A percentile compares a stretch with the other conserved stretches of the same genome.
These are phyloP conservation scores for Cadophora luteo-olivacea DNA, from an alignment of 2,329 filamentous ascomycete genomes.

Conservation along the genomic window DNA sequence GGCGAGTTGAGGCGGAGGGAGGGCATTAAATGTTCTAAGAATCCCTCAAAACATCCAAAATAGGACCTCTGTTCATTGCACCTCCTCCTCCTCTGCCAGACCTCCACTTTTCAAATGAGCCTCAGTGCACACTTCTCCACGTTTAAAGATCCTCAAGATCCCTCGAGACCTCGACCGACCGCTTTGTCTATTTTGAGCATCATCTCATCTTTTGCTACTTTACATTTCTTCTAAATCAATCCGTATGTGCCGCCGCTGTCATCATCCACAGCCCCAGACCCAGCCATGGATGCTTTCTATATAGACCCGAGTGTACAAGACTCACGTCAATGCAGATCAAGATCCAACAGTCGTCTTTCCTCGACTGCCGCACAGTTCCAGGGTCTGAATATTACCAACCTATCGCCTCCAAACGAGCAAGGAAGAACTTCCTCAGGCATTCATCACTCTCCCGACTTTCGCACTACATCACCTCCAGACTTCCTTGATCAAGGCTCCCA, in stretches of 20 bases:
- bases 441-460: constrained; percentile 26
- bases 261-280: constrained; percentile 41
- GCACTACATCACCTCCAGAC: constrained; percentile 32
- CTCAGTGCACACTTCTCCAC: constrained; percentile 34
- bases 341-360: constrained; percentile 43
- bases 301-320: constrained; percentile 42
- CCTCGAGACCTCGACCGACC: constrained; percentile 25
- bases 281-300: constrained; percentile 44
- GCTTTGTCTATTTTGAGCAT: constrained; percentile 39
- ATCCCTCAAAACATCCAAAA: constrained; percentile 42
- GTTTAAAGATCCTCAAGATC: constrained; percentile 36
- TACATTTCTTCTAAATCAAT: constrained; percentile 33
- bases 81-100: constrained; percentile 20
- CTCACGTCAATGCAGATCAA: constrained; percentile 45
- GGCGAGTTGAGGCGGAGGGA: constrained; percentile 40
- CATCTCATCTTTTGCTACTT: constrained; percentile 16
- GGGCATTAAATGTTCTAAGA: constrained; percentile 39
- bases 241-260: constrained; percentile 42
- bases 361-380: constrained; percentile 42
- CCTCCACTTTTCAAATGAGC: constrained; percentile 32
- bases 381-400: constrained; percentile 40
- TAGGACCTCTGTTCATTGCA: constrained; percentile 39
- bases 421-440: constrained; percentile 31
- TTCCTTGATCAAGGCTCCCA: constrained; percentile 34
- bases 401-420: constrained; percentile 31